Base-by-base conservation (phyloP, 1,139 yeast genomes). In the Saccharomyces hybrid region DNA sequence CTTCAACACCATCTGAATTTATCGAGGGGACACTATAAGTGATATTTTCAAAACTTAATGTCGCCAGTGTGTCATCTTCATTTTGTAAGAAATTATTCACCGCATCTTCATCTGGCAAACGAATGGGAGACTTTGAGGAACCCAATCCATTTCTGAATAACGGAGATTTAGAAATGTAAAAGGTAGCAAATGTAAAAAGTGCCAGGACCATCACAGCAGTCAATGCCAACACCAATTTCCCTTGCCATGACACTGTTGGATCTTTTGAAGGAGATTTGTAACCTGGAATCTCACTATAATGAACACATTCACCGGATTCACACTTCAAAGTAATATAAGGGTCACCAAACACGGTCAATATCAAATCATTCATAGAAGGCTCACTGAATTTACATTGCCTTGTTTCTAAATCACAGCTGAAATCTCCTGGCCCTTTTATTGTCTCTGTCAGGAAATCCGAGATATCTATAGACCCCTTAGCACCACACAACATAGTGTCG, bases 361-460 rank as follows among this genome's bases (percentile, higher is more conserved):
- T 93, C 65, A 93, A 78, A 60, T 88, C 95, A 70, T 93, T 88
- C 98, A 93, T 93, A 56, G 95, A 85, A 44, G 99, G 98, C 68
- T 93, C 99, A 3, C 93, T 84, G 67, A 93, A 93, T 53, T 78
- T 77, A 73, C 99, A 93, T 48, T 75, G 71, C 47, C 76, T 79
- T 13, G 78, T 71, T 5, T 72, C 70, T 27, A 87, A 71, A 67
- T 89, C 88, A 72, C 99, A 93, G 5, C 82, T 73, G 64, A 93
- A 91, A 60, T 87, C 93, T 38, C 97, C 99, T 0, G 99, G 99
- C 1, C 99, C 99, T 52, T 74, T 75, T 57, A 93, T 90, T 1
- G 96, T 88, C 68, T 90, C 95, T 1, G 93, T 83, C 59, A 93
- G 77, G 69, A 95, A 93, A 54, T 93, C 98, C 0, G 96, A 86